Base-by-base conservation (phyloP, 202 grass and related monocot genomes). In the Tripidium arundinaceum region DNA sequence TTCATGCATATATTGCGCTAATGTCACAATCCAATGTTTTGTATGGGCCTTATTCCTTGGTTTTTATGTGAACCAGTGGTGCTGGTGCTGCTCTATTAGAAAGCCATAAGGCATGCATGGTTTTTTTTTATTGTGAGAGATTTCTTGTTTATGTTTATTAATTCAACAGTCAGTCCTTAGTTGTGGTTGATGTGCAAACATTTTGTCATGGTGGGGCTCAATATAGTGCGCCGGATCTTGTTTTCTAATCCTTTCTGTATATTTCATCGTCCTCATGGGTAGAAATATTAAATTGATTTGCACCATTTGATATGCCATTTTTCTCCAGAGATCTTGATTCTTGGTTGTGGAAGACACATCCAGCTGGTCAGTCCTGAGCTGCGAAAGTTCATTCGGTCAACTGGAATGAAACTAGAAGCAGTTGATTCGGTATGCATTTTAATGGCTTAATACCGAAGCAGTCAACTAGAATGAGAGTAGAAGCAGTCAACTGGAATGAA, bases 381-480 rank as follows among this genome's bases (percentile, higher is more conserved):
- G 65, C 68, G 77, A 39, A 87, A 88, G 36, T 94, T 94, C 62
- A 82, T 94, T 63, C 25, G 80, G 65, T 94, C 91, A 78, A 85
- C 83, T 24, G 89, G 92, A 70, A 91, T 94, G 91, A 91, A 94
- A 73, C 38, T 89, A 57, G 91, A 94, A 91, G 62, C 67, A 4
- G 84, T 94, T 0, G 91, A 94, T 80, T 94, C 91, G 63, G 91
- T 94, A 94, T 10, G 49, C 37, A 27, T 55, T 43, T 58, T 13
- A 27, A 2, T 75, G 62, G 26, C 11, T 6, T 57, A 18, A 47
- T 70, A 2, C 19, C 14, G 1, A 43, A 43, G 41, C 41, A 43
- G 41, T 43, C 41, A 43, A 13, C 41, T 13, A 43, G 41, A 43
- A 43, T 43, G 11, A 14, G 13, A 13, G 0, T 43, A 43, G n/a